These are phyloP conservation scores for Bondarzewia mesenterica DNA, from an alignment of 1,284 basidiomycete genomes.

Conservation along the genomic window DNA sequence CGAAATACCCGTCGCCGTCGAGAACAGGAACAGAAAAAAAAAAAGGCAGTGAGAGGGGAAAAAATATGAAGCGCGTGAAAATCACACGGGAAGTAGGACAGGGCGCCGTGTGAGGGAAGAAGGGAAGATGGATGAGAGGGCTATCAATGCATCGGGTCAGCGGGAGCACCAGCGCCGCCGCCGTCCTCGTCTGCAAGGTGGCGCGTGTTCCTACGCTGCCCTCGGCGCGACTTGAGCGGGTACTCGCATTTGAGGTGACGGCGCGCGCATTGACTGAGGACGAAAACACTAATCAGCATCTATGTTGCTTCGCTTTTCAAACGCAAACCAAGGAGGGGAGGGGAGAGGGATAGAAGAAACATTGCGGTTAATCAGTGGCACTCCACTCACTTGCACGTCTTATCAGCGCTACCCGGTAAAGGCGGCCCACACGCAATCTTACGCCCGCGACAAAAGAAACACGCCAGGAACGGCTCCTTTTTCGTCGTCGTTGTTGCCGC, in stretches of 20 bases:
- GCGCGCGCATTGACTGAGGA: slow-evolving; percentile 26
- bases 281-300: not conserved
- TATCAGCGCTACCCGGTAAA: slow-evolving; percentile 24
- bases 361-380: not conserved
- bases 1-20: too few relatives aligned
- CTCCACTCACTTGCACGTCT: slow-evolving; percentile 32
- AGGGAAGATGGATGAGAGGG: too few relatives aligned
- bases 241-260: slow-evolving; percentile 27
- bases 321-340: not conserved
- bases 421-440: slow-evolving; percentile 39
- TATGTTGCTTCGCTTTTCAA: too few relatives aligned
- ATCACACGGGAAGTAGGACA: too few relatives aligned
- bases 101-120: too few relatives aligned
- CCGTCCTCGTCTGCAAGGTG: too few relatives aligned
- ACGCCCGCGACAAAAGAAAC: slow-evolving; percentile 35
- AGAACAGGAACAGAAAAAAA: too few relatives aligned
- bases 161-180: too few relatives aligned
- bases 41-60: too few relatives aligned
- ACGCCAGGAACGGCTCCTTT: slow-evolving; percentile 30
- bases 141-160: too few relatives aligned
- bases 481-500: not conserved
- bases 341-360: not conserved
- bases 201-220: slow-evolving; percentile 18
- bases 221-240: slow-evolving; percentile 25
- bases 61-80: too few relatives aligned